Evolutionary conservation across 1,284 basidiomycete species (phyloP).

Genomic region (Cutaneotrichosporon cavernicola): DNA sequence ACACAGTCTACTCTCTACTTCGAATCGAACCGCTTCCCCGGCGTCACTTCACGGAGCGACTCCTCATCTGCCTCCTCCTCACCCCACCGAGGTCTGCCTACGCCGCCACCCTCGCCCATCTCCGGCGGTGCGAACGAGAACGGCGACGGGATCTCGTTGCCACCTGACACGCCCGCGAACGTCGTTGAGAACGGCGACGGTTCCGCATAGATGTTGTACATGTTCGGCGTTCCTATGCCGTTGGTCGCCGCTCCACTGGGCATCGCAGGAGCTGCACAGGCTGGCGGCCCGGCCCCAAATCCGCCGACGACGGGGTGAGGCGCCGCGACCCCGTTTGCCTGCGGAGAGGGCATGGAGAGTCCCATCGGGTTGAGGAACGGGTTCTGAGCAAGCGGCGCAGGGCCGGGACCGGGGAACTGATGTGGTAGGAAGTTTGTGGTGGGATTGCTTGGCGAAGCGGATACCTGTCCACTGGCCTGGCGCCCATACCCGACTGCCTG

Average conservation of each 20-base stretch:
- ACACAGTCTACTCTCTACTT: background rate
- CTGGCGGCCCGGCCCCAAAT: background rate
- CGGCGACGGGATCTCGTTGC: background rate
- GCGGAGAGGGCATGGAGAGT: background rate
- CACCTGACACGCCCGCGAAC: background rate
- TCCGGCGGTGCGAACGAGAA: conserved; percentile 6
- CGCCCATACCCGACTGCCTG: background rate
- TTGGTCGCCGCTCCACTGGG: background rate
- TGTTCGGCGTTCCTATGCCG: background rate
- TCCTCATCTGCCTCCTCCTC: background rate
- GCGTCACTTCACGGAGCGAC: background rate
- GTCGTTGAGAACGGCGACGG: conserved; percentile 2
- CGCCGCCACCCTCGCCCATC: background rate
- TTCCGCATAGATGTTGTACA: conserved; percentile 1
- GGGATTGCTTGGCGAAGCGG: background rate
- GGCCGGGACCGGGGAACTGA: background rate
- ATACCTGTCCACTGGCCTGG: background rate
- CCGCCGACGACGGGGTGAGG: background rate
- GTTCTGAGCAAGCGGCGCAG: background rate
- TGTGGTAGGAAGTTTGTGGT: background rate
- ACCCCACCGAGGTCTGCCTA: background rate
- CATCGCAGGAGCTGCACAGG: background rate
- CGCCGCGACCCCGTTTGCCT: background rate
- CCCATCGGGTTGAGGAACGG: background rate
- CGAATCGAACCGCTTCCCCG: background rate